These are phyloP conservation scores for Paxillus rubicundulus DNA, from an alignment of 768 basidiomycete genomes.

Conservation along the genomic window DNA sequence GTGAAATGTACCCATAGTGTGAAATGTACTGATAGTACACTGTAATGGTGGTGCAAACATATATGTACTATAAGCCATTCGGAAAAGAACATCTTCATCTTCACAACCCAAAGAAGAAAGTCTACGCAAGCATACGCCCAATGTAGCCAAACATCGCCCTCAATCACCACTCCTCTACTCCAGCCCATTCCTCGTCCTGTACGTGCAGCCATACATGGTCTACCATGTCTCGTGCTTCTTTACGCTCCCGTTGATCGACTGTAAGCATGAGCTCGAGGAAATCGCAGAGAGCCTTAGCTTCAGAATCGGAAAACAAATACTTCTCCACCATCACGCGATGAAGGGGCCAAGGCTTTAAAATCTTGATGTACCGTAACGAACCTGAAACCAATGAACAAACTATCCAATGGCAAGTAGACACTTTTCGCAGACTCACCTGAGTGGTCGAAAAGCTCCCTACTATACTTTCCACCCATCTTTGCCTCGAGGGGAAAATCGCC, in stretches of 20 bases:
- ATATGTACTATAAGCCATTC: too few relatives aligned
- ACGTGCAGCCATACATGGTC: slow-evolving; percentile 70
- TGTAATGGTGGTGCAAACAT: too few relatives aligned
- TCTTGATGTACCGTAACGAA: slow-evolving; percentile 66
- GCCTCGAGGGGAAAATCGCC: slow-evolving; percentile 72
- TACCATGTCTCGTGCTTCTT: slow-evolving; percentile 69
- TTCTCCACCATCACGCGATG: slow-evolving; percentile 86
- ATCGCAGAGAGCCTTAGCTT: slow-evolving; percentile 56
- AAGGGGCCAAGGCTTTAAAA: slow-evolving; percentile 79
- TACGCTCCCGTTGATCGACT: slow-evolving; percentile 65
- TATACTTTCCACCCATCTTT: slow-evolving; percentile 83
- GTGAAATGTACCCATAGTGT: too few relatives aligned
- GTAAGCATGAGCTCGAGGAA: slow-evolving; percentile 78
- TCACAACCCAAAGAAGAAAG: slow-evolving; percentile 3
- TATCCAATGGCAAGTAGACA: neutral
- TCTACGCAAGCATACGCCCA: slow-evolving; percentile 7
- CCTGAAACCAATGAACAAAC: slow-evolving; percentile 38
- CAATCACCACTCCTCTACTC: slow-evolving; percentile 31
- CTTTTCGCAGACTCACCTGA: slow-evolving; percentile 44
- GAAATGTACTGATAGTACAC: too few relatives aligned
- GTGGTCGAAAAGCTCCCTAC: slow-evolving; percentile 80
- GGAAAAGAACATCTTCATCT: neutral
- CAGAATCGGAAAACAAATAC: slow-evolving; percentile 64
- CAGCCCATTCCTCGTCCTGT: slow-evolving; percentile 29
- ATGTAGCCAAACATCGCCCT: neutral